Conservation (phyloP, 192 early-diverging fungal species). For the Chytriomyces confervae region DNA sequence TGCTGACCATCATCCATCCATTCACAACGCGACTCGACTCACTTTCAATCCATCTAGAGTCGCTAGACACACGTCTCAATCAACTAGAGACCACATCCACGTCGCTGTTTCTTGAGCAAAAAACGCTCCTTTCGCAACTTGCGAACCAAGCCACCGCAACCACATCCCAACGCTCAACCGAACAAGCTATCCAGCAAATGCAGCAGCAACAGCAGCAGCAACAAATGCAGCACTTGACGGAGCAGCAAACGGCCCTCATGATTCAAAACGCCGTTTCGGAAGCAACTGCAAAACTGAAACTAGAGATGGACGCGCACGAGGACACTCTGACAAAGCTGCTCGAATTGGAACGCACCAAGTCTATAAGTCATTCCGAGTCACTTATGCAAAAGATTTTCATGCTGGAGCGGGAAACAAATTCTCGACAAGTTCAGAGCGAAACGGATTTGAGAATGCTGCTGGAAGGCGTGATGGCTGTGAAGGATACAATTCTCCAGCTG, state of each 20-base stretch:
- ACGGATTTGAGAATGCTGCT: not conserved
- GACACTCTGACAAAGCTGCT: not conserved
- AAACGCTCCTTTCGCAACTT: not conserved
- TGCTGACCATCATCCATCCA: constrained; percentile 5
- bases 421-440: not conserved
- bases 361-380: not conserved
- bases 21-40: not conserved
- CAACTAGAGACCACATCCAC: not conserved
- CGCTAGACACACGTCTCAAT: not conserved
- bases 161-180: not conserved
- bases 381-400: not conserved
- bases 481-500: constrained; percentile 1
- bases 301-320: not conserved
- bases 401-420: constrained; percentile 2
- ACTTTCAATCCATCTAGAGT: not conserved
- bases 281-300: not conserved
- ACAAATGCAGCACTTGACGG: not conserved
- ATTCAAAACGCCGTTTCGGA: not conserved
- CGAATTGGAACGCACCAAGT: not conserved
- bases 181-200: not conserved
- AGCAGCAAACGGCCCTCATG: not conserved
- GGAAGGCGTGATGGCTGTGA: constrained; percentile 4
- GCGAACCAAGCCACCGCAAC: not conserved
- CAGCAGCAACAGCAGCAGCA: constrained; percentile 4
- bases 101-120: too few species aligned